Evolutionary conservation across 169 alveolate genomes (phyloP).

Genomic region (Plasmodium adleri): DNA sequence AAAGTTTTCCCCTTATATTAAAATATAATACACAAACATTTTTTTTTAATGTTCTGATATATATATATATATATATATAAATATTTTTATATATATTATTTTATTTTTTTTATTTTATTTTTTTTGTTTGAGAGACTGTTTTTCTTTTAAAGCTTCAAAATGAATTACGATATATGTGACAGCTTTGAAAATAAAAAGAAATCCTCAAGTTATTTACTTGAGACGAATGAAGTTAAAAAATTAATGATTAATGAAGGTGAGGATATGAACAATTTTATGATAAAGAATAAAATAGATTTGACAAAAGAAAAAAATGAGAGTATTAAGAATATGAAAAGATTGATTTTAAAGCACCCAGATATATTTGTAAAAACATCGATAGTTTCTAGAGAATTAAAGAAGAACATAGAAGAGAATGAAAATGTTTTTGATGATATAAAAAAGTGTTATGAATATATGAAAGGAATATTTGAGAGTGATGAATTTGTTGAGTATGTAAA

Average conservation of each 20-base stretch:
- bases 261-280: constrained; percentile 41
- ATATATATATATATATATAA: no score
- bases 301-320: constrained; percentile 58
- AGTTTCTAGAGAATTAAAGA: constrained; percentile 45
- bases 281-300: constrained; percentile 46
- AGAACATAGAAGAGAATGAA: constrained; percentile 34
- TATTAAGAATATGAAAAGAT: constrained; percentile 67
- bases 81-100: not conserved
- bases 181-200: no score
- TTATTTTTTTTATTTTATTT: constrained; percentile 4
- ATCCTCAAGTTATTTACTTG: no score
- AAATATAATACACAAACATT: no score
- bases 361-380: constrained; percentile 59
- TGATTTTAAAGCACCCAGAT: constrained; percentile 57
- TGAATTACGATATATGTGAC: not conserved
- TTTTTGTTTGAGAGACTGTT: constrained; percentile 1
- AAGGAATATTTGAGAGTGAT: constrained; percentile 31
- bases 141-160: constrained; percentile 15
- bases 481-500: constrained; percentile 14
- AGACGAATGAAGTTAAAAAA: constrained; percentile 23
- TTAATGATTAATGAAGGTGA: constrained; percentile 52
- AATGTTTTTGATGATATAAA: constrained; percentile 24
- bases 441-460: constrained; percentile 24
- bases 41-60: no score
- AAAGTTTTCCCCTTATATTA: no score